phyloP scores from a whole-genome alignment of 2,329 filamentous ascomycete genomes.

The Penicillium sumatraense region DNA sequence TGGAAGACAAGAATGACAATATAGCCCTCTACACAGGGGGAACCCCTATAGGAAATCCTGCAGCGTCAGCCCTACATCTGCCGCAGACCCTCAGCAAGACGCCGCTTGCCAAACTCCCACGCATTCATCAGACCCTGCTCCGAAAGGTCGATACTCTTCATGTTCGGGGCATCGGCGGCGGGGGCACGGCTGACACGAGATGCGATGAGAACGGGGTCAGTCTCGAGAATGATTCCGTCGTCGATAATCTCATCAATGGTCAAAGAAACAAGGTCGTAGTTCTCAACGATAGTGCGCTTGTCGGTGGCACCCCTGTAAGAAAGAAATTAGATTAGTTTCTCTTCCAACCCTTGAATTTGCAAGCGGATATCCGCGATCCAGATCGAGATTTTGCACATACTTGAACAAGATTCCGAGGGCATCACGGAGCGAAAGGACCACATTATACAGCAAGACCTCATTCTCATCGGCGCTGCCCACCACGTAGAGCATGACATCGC shows the following conservation, averaged over 20 bases:
- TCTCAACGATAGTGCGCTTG: constrained; percentile 96
- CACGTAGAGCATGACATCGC: constrained; percentile 94
- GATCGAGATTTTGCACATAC: constrained; percentile 66
- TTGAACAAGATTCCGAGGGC: constrained; percentile 89
- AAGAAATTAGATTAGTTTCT: constrained; percentile 21
- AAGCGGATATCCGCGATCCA: too few species aligned
- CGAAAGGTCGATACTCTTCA: constrained; percentile 92
- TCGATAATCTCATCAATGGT: constrained; percentile 95
- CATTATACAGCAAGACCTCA: constrained; percentile 94
- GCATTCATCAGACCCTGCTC: constrained; percentile 94
- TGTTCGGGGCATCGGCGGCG: constrained; percentile 80
- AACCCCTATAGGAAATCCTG: constrained; percentile 15
- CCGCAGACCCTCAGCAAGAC: constrained; percentile 87
- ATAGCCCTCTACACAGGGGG: constrained; percentile 10
- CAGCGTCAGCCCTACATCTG: constrained; percentile 44
- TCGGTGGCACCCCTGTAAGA: constrained; percentile 84
- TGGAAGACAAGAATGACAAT: constrained; percentile 23
- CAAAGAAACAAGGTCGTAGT: constrained; percentile 94
- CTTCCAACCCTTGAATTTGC: too few species aligned
- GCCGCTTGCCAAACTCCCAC: constrained; percentile 90
- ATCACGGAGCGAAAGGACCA: constrained; percentile 87
- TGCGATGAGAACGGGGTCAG: constrained; percentile 90
- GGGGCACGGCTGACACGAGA: constrained; percentile 92
- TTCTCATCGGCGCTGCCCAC: constrained; percentile 93
- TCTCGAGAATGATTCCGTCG: constrained; percentile 96